Evolutionary conservation across 345 rosid genomes (phyloP).

Genomic region (Lagerstroemia speciosa): DNA sequence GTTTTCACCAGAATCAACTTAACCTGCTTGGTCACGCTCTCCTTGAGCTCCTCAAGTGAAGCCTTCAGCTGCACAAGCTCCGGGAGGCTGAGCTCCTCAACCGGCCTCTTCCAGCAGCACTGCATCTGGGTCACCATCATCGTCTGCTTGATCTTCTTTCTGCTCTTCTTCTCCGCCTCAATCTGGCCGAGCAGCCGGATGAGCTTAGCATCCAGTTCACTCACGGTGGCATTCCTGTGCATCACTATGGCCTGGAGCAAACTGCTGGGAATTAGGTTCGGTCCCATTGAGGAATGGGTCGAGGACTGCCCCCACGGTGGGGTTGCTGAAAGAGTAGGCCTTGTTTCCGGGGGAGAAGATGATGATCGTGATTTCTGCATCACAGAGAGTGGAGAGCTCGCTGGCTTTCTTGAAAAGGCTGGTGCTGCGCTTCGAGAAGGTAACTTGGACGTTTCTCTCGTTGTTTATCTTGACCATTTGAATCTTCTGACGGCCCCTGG

Average conservation of each 20-base stretch:
- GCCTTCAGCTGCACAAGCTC: conserved; percentile 19
- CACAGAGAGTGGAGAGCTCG: conserved; percentile 44
- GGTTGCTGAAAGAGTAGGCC: conserved; percentile 54
- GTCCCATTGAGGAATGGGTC: conserved; percentile 22
- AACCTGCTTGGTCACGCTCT: conserved; percentile 12
- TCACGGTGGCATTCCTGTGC: conserved; percentile 20
- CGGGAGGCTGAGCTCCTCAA: conserved; percentile 14
- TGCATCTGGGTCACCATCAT: conserved; percentile 7
- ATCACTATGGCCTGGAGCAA: conserved; percentile 16
- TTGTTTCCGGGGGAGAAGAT: conserved; percentile 46
- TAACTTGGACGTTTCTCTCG: conserved; percentile 30
- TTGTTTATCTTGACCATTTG: conserved; percentile 28
- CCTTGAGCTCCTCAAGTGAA: conserved; percentile 23
- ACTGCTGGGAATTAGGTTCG: background rate
- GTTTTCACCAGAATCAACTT: conserved; percentile 11
- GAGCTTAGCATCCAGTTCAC: conserved; percentile 23
- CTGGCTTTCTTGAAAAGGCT: conserved; percentile 52
- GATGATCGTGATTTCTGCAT: conserved; percentile 26
- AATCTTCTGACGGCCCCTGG: conserved; percentile 26
- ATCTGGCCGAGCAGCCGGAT: conserved; percentile 13
- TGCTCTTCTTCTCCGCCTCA: conserved; percentile 23
- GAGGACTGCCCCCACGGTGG: conserved; percentile 26
- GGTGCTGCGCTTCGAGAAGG: conserved; percentile 50
- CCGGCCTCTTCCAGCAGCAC: conserved; percentile 29
- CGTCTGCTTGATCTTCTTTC: conserved; percentile 12